Conservation (phyloP, 768 basidiomycete species). For the Macrolepiota albuminosa region DNA sequence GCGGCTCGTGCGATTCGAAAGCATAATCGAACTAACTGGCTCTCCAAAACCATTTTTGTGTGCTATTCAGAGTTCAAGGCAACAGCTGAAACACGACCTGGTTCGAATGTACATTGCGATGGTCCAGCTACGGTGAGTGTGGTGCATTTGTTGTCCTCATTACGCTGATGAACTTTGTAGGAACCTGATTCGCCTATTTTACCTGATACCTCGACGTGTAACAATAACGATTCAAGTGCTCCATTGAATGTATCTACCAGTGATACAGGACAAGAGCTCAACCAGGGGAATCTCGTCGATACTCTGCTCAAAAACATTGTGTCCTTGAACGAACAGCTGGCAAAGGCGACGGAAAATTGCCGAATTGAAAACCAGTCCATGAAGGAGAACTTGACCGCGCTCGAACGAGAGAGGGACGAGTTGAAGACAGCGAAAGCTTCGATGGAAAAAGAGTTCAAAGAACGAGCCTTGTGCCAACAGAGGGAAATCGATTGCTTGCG, state of each 20-base stretch:
- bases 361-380: neutral
- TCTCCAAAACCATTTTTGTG: neutral
- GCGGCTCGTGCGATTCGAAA: conserved; percentile 1
- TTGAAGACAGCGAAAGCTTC: neutral
- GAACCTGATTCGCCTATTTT: neutral
- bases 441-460: neutral
- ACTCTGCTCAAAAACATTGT: conserved; percentile 1
- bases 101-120: neutral
- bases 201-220: neutral
- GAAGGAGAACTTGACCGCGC: neutral
- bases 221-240: neutral
- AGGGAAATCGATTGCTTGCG: neutral
- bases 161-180: neutral
- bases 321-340: neutral
- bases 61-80: conserved; percentile 1
- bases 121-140: neutral
- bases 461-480: neutral
- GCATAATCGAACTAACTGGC: neutral
- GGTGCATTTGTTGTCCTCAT: neutral
- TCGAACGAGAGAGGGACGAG: conserved; percentile 2
- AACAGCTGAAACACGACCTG: neutral
- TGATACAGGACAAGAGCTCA: neutral
- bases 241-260: neutral
- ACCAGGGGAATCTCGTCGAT: neutral
- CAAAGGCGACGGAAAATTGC: neutral